Evolutionary conservation across 164 flowering plant genomes (phyloP).

Genomic region (Kalanchoe fedtschenkoi): DNA sequence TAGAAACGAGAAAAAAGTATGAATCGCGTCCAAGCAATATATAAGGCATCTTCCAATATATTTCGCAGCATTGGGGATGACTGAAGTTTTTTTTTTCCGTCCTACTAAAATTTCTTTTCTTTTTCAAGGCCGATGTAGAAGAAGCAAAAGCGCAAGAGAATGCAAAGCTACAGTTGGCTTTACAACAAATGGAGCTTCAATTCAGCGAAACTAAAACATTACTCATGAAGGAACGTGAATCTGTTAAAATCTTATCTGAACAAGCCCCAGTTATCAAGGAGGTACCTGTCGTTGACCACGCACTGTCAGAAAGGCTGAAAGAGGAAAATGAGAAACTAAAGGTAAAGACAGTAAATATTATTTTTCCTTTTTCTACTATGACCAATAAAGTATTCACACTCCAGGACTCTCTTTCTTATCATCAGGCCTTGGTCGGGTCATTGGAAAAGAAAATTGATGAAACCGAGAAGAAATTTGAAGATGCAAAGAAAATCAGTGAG

Average conservation of each 20-base stretch:
- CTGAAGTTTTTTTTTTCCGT: too few species aligned
- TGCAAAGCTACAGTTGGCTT: constrained; percentile 60
- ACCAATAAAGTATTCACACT: not conserved
- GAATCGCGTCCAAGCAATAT: too few species aligned
- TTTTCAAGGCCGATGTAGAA: constrained; percentile 63
- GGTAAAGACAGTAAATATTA: constrained; percentile 26
- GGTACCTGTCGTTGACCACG: constrained; percentile 65
- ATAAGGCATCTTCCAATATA: too few species aligned
- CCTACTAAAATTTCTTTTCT: too few species aligned
- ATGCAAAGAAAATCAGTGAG: constrained; percentile 72
- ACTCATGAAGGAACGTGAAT: constrained; percentile 66
- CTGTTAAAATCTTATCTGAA: constrained; percentile 37
- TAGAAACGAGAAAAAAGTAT: too few species aligned
- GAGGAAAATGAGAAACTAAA: constrained; percentile 80
- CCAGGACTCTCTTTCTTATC: not conserved
- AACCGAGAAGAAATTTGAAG: constrained; percentile 78
- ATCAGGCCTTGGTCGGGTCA: constrained; percentile 60
- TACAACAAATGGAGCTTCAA: constrained; percentile 69
- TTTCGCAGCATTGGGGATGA: too few species aligned
- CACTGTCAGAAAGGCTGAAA: constrained; percentile 49
- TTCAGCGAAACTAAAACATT: constrained; percentile 62
- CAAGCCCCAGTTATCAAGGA: constrained; percentile 53
- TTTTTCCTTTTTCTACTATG: not conserved
- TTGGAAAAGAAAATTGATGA: constrained; percentile 84
- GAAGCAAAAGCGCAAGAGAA: constrained; percentile 87